phyloP scores from a whole-genome alignment of 2,329 filamentous ascomycete genomes.

The Corynespora cassiicola region DNA sequence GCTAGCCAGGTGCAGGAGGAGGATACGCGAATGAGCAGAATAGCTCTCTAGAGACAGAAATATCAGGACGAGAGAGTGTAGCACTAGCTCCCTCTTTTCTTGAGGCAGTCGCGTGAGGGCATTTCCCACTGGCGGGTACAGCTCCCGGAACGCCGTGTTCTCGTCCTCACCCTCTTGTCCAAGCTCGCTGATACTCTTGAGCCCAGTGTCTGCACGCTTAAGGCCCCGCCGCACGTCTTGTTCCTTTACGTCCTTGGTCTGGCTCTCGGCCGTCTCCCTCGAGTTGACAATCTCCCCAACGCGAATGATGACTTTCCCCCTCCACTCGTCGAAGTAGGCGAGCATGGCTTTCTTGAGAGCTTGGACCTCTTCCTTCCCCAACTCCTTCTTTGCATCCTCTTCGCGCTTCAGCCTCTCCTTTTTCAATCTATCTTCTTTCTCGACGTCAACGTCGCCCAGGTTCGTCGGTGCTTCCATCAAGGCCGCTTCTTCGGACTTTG shows the following conservation, averaged over 20 bases:
- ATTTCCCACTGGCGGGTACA: conserved; percentile 51
- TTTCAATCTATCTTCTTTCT: conserved; percentile 37
- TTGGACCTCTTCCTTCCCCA: conserved; percentile 59
- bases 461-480: conserved; percentile 30
- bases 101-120: conserved; percentile 63
- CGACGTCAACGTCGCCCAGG: conserved; percentile 28
- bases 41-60: conserved; percentile 81
- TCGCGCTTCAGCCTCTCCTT: conserved; percentile 38
- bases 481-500: conserved; percentile 29
- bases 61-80: conserved; percentile 76
- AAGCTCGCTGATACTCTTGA: conserved; percentile 33
- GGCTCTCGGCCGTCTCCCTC: conserved; percentile 39
- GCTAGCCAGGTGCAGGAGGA: conserved; percentile 73
- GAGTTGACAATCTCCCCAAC: conserved; percentile 69
- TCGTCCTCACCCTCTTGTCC: conserved; percentile 38
- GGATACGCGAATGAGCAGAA: conserved; percentile 72
- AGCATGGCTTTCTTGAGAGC: conserved; percentile 75
- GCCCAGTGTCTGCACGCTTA: conserved; percentile 35
- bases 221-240: conserved; percentile 24
- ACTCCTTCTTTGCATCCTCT: conserved; percentile 53
- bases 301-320: conserved; percentile 71
- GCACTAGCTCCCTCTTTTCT: conserved; percentile 69
- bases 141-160: conserved; percentile 46
- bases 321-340: conserved; percentile 81
- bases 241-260: conserved; percentile 29